Base-by-base conservation (phyloP, 208 protist species). In the Trypanosoma vivax region DNA sequence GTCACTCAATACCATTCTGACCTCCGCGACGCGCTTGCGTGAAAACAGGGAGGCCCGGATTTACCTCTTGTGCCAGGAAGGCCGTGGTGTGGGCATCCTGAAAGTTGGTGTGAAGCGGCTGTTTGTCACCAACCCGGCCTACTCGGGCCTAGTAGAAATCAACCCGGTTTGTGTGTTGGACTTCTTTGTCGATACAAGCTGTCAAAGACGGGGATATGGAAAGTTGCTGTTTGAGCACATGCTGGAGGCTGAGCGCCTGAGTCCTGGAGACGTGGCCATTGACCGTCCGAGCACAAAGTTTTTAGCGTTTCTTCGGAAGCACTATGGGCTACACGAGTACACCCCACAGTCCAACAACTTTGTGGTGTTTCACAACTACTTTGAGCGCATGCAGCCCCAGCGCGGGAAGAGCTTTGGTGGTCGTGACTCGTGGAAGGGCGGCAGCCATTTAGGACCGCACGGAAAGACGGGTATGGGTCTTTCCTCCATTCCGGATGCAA, bases 231-330 rank as follows among this genome's bases (percentile, higher is more conserved):
- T 93, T 60, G 71, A 63, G n/a, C 39, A 63, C 33, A 90, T 94
- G 81, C 61, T 92, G 14, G 23, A 25, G 13, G 10, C 30, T 2
- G 73, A 91, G 49, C 50, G 63, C 9, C 19, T 62, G 10, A 61
- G 50, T 11, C 66, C 78, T 23, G 78, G 75, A 47, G 64, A 65
- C 58, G 53, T 97, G 19, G 93, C 74, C 4, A 96, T 96, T 70
- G 93, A 97, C 53, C 72, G 89, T 6, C 93, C 93, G 5, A 95
- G 88, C 24, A 49, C 69, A 2, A 97, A 97, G 69, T 76, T 97
- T 43, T 37, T 96, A 2, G 52, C 58, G 21, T 97, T 97, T 60
- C 60, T 97, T 38, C 54, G 51, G 43, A 87, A 80, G 68, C 77
- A 96, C 66, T 97, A 93, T 71, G 54, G 67, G 16, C 69, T 97